Conservation (phyloP, 2,329 filamentous ascomycete species). For the Aureobasidium sp. region DNA sequence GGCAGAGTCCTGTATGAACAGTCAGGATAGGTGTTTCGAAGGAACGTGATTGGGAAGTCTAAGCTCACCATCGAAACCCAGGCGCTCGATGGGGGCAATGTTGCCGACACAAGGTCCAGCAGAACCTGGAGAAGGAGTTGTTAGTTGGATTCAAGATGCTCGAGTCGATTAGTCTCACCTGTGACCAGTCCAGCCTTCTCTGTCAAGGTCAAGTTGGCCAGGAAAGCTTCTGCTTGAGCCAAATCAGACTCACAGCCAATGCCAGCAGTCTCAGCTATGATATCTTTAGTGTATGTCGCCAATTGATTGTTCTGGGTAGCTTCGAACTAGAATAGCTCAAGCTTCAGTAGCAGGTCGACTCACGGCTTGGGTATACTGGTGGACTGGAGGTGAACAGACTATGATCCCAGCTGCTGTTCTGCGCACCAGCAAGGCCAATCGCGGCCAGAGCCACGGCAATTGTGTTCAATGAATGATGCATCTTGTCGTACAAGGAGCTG, state of each 20-base stretch:
- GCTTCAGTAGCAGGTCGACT: not conserved
- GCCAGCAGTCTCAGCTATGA: conserved; percentile 21
- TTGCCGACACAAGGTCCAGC: conserved; percentile 51
- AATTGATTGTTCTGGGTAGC: too few species aligned
- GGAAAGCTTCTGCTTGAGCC: conserved; percentile 19
- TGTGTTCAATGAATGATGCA: not conserved
- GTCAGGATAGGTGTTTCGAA: not conserved
- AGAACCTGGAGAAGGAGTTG: not conserved
- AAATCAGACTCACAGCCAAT: conserved; percentile 21
- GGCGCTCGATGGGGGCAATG: conserved; percentile 35
- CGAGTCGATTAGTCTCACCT: not conserved
- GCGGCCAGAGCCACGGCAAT: conserved; percentile 1
- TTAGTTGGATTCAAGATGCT: not conserved
- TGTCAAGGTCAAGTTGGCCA: conserved; percentile 20
- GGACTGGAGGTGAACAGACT: conserved; percentile 22
- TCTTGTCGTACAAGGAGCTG: not conserved
- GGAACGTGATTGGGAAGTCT: not conserved
- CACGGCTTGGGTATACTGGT: conserved; percentile 22
- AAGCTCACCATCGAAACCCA: conserved; percentile 24
- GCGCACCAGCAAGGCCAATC: conserved; percentile 3
- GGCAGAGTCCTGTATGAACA: conserved; percentile 25
- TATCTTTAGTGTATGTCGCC: not conserved
- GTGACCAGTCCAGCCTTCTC: conserved; percentile 23
- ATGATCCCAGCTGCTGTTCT: conserved; percentile 20
- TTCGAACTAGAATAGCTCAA: not conserved